These are phyloP conservation scores for Zizania palustris DNA, from an alignment of 202 grass and related monocot genomes.

Conservation along the genomic window DNA sequence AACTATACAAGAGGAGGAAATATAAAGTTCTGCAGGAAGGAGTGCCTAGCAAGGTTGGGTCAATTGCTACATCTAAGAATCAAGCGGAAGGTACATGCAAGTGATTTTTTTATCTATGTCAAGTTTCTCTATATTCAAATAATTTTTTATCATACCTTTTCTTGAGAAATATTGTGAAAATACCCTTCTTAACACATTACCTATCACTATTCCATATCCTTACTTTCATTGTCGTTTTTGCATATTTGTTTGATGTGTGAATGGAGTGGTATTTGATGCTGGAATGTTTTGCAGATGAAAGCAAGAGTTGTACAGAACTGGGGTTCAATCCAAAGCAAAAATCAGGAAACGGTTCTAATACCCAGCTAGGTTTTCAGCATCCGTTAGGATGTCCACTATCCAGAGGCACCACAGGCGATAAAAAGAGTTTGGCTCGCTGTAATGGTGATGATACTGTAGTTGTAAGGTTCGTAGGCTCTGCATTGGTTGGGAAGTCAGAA, in stretches of 20 bases:
- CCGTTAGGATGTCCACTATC: constrained; percentile 28
- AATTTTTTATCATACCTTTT: not conserved
- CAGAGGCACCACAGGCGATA: constrained; percentile 48
- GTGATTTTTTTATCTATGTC: not conserved
- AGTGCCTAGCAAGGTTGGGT: constrained; percentile 39
- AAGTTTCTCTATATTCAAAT: not conserved
- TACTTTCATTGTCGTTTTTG: not conserved
- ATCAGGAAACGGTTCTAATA: constrained; percentile 47
- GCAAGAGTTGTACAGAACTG: constrained; percentile 29
- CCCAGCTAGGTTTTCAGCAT: constrained; percentile 30
- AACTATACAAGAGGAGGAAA: constrained; percentile 70
- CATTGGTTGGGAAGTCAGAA: constrained; percentile 83
- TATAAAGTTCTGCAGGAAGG: constrained; percentile 66
- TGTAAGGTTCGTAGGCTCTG: constrained; percentile 87
- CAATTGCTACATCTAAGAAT: constrained; percentile 35
- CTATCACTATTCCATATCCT: constrained; percentile 15
- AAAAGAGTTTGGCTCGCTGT: constrained; percentile 45
- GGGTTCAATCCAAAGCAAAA: constrained; percentile 44
- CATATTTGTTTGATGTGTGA: not conserved
- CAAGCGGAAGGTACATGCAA: constrained; percentile 40
- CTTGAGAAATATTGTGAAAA: constrained; percentile 19
- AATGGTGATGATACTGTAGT: constrained; percentile 83
- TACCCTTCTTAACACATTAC: not conserved
- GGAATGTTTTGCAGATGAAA: constrained; percentile 45
- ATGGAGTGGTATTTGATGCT: constrained; percentile 22